A percentile compares a stretch with the other conserved stretches of the same genome.
Evolutionary conservation across 768 basidiomycete species (phyloP).

Genomic region (Leucosporidium yakuticum): DNA sequence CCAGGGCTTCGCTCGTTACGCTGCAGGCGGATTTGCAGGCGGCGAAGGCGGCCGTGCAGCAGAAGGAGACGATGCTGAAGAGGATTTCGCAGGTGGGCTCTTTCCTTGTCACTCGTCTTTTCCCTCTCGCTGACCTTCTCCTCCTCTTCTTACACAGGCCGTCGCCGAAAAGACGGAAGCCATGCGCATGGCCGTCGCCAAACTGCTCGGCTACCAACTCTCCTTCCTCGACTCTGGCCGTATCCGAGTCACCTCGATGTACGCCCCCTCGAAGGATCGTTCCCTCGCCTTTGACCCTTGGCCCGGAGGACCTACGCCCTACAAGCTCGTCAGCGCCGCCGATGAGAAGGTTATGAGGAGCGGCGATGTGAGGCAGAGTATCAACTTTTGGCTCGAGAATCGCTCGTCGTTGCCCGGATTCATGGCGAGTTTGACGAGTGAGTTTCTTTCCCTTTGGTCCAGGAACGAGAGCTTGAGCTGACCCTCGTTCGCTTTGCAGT

Average conservation of each 20-base stretch:
- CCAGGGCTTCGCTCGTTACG: conserved; percentile 45
- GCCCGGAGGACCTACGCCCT: conserved; percentile 31
- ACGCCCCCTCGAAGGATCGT: conserved; percentile 51
- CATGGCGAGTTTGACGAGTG: conserved; percentile 34
- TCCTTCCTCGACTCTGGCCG: conserved; percentile 86
- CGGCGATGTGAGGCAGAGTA: conserved; percentile 59
- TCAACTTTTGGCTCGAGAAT: conserved; percentile 50
- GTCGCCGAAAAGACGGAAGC: conserved; percentile 79
- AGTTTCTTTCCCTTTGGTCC: too few relatives aligned
- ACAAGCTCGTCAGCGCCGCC: conserved; percentile 31
- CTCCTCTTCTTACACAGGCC: conserved; percentile 52
- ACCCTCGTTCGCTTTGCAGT: too few relatives aligned
- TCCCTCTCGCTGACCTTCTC: not conserved
- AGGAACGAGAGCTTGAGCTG: too few relatives aligned
- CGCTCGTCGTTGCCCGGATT: conserved; percentile 34
- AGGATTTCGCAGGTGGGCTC: conserved; percentile 60
- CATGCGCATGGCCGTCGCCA: conserved; percentile 82
- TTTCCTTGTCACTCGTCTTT: not conserved
- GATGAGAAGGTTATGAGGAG: conserved; percentile 51
- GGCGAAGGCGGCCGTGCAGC: conserved; percentile 60
- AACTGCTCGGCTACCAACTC: conserved; percentile 83
- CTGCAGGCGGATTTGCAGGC: conserved; percentile 75
- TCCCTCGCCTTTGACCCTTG: conserved; percentile 65
- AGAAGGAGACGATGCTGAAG: conserved; percentile 74
- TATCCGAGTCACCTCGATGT: conserved; percentile 82